Evolutionary conservation across 345 rosid species (phyloP), one percentile per base, ranked within the genome.

Genomic region (Nasturtium officinale): DNA sequence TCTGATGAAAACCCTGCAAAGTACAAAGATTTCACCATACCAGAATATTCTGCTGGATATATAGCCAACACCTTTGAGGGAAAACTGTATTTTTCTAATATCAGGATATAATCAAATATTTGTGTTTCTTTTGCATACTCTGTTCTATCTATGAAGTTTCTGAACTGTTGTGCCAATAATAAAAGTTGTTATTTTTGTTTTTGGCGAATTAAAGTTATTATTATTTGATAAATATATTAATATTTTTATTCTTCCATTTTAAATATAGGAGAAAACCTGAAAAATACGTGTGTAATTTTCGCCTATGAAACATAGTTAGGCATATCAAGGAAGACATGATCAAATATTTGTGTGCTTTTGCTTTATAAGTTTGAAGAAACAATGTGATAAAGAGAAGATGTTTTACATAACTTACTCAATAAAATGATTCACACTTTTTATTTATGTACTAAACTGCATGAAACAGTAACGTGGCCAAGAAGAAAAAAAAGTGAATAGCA

Each of bases 1-100:
- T 65, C 66, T 5, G 59, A 74, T 4, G 65, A 74, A n/a, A 47
- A 48, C 25, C 77, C 72, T 45, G 23, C 65, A 17, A 73, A 64
- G 50, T 74, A 57, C 13, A 65, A 3, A 35, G 72, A 47, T 2
- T n/a, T 65, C 40, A 73, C 77, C 16, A 46, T 73, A 46, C 71
- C 48, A 46, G 77, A 73, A 16, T 73, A 73, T 16, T 65, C 55
- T 15, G 25, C 23, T 17, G 76, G 76, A 13, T 72, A 7, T 55
- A 8, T 61, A 9, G 54, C 52, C 0, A 52, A 35, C 0, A 18
- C 2, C 25, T 62, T 62, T 2, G 37, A 52, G 23, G 69, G 28
- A 5, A 42, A 42, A 42, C 1, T 33, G 0, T 5, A 72, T 62
- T 40, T 72, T 26, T 42, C 55, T 20, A 72, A 42, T 2, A 62